These are phyloP conservation scores for Elongisporangium anandrum DNA, from an alignment of 352 stramenopile species.

Conservation along the genomic window DNA sequence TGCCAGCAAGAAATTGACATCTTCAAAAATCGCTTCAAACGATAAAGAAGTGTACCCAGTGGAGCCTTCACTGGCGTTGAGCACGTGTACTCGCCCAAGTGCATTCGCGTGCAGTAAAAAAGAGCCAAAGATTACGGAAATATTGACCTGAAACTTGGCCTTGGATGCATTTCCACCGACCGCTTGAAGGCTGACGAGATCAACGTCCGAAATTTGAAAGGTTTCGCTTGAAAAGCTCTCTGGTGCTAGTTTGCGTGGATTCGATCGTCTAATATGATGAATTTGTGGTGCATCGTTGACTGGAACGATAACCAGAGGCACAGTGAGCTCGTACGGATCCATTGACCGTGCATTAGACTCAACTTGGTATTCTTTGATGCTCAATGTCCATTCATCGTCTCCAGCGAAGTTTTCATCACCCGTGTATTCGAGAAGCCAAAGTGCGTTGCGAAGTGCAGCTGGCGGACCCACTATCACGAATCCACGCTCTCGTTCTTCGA, in stretches of 20 bases:
- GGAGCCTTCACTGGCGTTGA: neutral
- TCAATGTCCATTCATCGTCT: conserved; percentile 8
- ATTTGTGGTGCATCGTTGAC: conserved; percentile 3
- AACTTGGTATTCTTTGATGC: neutral
- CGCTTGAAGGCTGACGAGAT: neutral
- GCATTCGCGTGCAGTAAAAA: conserved; percentile 1
- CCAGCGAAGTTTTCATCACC: conserved; percentile 5
- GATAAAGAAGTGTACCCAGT: conserved; percentile 6
- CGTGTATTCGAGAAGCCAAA: conserved; percentile 12
- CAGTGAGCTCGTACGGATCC: neutral
- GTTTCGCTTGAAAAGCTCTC: neutral
- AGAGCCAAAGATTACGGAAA: conserved; percentile 1
- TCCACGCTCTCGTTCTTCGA: conserved; percentile 8
- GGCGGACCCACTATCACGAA: conserved; percentile 16
- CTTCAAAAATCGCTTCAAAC: conserved; percentile 10
- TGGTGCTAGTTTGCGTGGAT: neutral
- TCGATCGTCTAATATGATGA: neutral
- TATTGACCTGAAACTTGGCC: neutral
- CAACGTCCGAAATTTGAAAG: conserved; percentile 4
- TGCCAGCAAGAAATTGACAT: conserved; percentile 10
- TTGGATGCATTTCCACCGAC: neutral
- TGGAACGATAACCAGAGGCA: conserved; percentile 5
- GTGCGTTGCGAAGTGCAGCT: conserved; percentile 7
- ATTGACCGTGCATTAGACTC: neutral
- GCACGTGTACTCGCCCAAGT: neutral